phyloP scores from a whole-genome alignment of 1,139 yeast species.

The Hemisphaericaspora lyxosophila region DNA sequence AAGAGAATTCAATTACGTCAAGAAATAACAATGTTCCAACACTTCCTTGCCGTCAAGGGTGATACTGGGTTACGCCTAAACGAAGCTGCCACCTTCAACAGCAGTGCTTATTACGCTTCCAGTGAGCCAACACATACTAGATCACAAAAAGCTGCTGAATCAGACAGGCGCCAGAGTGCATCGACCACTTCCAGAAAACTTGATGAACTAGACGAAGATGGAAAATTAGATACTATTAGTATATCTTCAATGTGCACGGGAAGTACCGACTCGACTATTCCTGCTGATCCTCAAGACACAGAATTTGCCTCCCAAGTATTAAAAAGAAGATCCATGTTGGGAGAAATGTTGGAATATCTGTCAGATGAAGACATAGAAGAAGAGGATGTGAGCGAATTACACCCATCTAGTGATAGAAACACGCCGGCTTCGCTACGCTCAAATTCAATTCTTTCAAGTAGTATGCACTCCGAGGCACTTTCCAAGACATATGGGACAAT shows the following conservation, averaged over 20 bases:
- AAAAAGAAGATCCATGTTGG: constrained; percentile 44
- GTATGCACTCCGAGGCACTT: constrained; percentile 6
- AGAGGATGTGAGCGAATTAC: neutral
- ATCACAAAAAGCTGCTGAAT: neutral
- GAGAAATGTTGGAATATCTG: constrained; percentile 48
- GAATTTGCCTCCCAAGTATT: constrained; percentile 15
- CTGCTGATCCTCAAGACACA: constrained; percentile 10
- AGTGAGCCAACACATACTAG: constrained; percentile 1
- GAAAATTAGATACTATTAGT: neutral
- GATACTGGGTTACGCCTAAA: neutral
- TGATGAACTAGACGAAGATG: neutral
- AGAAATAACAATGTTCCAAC: constrained; percentile 40
- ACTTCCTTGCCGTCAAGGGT: constrained; percentile 18
- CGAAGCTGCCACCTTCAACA: neutral
- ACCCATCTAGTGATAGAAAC: neutral
- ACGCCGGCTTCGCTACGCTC: neutral
- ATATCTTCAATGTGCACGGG: neutral
- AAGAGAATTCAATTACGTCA: constrained; percentile 44
- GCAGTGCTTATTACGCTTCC: neutral
- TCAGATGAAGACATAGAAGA: constrained; percentile 26
- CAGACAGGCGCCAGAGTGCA: neutral
- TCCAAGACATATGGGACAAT: constrained; percentile 13
- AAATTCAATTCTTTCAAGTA: constrained; percentile 4
- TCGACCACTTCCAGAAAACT: too few species aligned
- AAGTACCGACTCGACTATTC: neutral